These are phyloP conservation scores for Hanseniaspora mollemarum DNA, from an alignment of 805 yeast genomes.

Conservation along the genomic window DNA sequence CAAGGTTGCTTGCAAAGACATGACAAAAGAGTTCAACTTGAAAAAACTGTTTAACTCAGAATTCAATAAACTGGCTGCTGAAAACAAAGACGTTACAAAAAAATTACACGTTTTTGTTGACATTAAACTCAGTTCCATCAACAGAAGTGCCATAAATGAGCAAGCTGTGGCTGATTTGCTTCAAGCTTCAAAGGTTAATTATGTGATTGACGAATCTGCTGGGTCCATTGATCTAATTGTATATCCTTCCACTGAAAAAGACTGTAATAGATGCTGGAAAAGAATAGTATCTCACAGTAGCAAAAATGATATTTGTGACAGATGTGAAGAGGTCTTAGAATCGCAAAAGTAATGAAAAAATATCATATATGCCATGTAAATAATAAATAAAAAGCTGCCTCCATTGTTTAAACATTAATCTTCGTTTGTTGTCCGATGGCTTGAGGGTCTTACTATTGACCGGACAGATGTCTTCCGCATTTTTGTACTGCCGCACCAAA, in stretches of 20 bases:
- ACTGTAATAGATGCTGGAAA: conserved; percentile 94
- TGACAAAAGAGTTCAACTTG: not conserved
- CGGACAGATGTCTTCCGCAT: too few relatives aligned
- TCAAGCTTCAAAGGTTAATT: conserved; percentile 49
- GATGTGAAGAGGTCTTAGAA: not conserved
- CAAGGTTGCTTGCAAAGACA: conserved; percentile 11
- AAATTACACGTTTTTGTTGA: conserved; percentile 27
- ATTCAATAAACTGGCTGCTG: conserved; percentile 20
- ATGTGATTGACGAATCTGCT: conserved; percentile 25
- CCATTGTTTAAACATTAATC: too few relatives aligned
- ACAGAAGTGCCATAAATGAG: conserved; percentile 21
- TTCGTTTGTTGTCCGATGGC: too few relatives aligned
- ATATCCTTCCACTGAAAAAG: conserved; percentile 33
- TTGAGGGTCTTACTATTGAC: too few relatives aligned
- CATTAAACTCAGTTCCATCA: conserved; percentile 15
- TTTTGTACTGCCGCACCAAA: too few relatives aligned
- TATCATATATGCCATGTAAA: not conserved
- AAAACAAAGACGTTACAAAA: conserved; percentile 20
- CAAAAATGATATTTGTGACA: not conserved
- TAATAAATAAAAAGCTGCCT: not conserved
- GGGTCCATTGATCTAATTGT: conserved; percentile 30
- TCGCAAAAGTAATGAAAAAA: not conserved
- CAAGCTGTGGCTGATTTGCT: conserved; percentile 47
- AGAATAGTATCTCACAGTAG: not conserved
- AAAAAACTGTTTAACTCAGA: not conserved